Percentiles rank a stretch among this genome's conserved stretches.
These are phyloP conservation scores for Cladorrhinum sp. DNA, from an alignment of 2,329 filamentous ascomycete genomes.

Conservation along the genomic window DNA sequence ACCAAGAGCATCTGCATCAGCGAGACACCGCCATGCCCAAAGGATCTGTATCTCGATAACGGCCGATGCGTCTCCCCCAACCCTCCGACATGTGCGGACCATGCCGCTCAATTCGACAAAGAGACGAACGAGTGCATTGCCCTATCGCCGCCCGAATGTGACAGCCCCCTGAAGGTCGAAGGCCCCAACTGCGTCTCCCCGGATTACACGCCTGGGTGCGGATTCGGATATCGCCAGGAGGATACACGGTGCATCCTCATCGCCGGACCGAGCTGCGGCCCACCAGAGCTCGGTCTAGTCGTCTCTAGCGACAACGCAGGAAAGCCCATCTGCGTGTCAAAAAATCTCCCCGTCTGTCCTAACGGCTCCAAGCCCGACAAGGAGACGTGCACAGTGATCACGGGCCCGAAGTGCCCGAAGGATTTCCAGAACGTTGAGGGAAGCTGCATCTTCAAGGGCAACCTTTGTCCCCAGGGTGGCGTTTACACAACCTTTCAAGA, in stretches of 20 bases:
- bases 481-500: neutral
- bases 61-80: slow-evolving; percentile 3
- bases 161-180: too few relatives aligned
- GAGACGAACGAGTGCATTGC: too few relatives aligned
- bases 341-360: too few relatives aligned
- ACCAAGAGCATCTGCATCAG: slow-evolving; percentile 8
- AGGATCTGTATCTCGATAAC: neutral
- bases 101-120: too few relatives aligned
- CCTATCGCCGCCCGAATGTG: too few relatives aligned
- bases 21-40: neutral
- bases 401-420: neutral
- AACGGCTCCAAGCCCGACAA: too few relatives aligned
- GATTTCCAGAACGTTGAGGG: neutral
- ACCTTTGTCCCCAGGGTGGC: neutral
- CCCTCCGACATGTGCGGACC: neutral
- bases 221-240: neutral
- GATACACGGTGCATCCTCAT: neutral
- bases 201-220: neutral
- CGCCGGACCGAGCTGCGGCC: neutral
- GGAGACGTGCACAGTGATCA: too few relatives aligned
- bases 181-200: neutral
- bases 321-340: too few relatives aligned
- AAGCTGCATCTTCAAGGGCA: neutral
- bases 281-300: neutral
- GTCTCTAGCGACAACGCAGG: neutral